A percentile compares a stretch with the other conserved stretches of the same genome.
Conservation (phyloP, 352 stramenopile species). For the Phytopythium kandeliae region DNA sequence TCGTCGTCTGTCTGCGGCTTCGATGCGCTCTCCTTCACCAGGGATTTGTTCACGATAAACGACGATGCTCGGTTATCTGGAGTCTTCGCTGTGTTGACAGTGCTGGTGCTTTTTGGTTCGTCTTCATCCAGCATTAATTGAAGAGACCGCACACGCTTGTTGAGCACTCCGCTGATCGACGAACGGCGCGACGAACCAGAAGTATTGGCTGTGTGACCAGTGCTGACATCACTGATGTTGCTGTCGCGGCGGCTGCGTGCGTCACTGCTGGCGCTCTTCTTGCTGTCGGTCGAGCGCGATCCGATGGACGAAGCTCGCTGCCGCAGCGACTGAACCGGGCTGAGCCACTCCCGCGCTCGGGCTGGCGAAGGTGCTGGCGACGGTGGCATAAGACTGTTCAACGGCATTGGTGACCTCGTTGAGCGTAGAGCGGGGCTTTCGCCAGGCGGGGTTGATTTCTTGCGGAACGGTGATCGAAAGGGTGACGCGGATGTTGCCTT, state of each 20-base stretch:
- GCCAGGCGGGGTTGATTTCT: constrained; percentile 43
- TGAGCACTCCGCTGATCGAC: constrained; percentile 29
- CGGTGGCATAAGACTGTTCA: constrained; percentile 4
- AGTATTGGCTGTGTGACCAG: neutral
- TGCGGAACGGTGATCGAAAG: constrained; percentile 72
- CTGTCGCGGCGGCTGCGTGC: neutral
- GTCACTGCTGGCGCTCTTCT: constrained; percentile 3
- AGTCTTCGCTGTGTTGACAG: neutral
- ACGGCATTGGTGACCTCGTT: constrained; percentile 9
- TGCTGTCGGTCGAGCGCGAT: neutral
- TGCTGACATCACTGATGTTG: neutral
- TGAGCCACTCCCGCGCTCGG: constrained; percentile 58
- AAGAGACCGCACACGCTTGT: constrained; percentile 76
- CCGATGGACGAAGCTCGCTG: constrained; percentile 20
- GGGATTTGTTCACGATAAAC: constrained; percentile 32
- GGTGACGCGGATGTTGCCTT: constrained; percentile 41
- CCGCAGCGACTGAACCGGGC: constrained; percentile 39
- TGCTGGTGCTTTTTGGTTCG: constrained; percentile 14
- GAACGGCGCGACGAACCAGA: constrained; percentile 12
- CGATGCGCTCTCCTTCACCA: neutral
- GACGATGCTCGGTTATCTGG: constrained; percentile 14
- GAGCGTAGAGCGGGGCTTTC: constrained; percentile 4
- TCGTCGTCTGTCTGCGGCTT: constrained; percentile 3
- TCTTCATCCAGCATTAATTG: constrained; percentile 64
- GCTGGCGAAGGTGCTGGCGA: constrained; percentile 19